Base-by-base conservation (phyloP, 768 basidiomycete genomes). In the Cytidiella melzeri region DNA sequence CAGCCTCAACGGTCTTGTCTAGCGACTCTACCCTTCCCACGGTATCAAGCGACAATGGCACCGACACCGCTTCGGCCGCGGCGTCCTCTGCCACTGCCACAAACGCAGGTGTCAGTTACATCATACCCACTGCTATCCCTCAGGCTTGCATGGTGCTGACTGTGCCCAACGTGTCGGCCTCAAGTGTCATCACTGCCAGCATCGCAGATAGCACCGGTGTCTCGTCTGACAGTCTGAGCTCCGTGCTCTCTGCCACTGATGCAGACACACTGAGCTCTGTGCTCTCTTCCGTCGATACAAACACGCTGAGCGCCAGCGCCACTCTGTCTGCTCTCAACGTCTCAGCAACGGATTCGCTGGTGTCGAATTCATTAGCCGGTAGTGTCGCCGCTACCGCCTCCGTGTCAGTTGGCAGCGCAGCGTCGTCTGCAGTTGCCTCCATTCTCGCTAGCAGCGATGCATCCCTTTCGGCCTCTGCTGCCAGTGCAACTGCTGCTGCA, bases 391-490 rank as follows among this genome's bases (percentile, higher is more conserved):
- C 23, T 21, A 45, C 36, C 7, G 21, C 46, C 19, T 34, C 19
- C 24, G 43, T 42, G 40, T 37, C 46, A 4, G 19, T 42, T 19
- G 34, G 20, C 28, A 23, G 26, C n/a, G 34, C 45, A 2, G 39
- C 40, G 12, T 28, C 49, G 12, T 30, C 45, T 25, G 26, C 45
- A 18, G 6, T 38, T n/a, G 26, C 37, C n/a, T 21, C 49, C 10
- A 28, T 41, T 3, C 25, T 43, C 6, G 42, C 54, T 1, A 46
- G 41, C 12, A 56, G 43, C 19, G 37, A 21, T 1, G 15, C 50
- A 19, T 55, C 50, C 5, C 38, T 51, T 34, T 39, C 44, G 9
- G 42, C 47, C 2, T 52, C 54, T 2, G 47, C 38, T 38, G 24
- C 41, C 21, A 47, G 24, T 41, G 23, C 18, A 13, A 50, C 47